Base-by-base conservation (phyloP, 2,329 filamentous ascomycete species). In the Atkinsonella texensis region DNA sequence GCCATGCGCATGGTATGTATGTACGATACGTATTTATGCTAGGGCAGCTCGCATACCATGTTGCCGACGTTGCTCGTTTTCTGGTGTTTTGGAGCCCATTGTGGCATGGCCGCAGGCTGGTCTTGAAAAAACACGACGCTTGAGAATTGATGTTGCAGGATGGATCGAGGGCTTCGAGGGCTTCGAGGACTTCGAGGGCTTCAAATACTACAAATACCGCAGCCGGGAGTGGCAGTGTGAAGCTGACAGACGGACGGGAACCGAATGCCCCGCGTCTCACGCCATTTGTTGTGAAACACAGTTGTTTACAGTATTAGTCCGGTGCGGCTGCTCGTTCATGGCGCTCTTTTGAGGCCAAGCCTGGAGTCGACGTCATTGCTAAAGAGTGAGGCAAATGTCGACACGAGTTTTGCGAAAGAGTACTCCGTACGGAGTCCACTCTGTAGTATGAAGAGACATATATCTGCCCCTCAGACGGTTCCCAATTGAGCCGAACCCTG, bases 51-150 rank as follows among this genome's bases (percentile, higher is more conserved):
- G 33, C 44, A 28, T 51, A 54, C 53, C 51, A 41, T 52, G 23
- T 18, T 48, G 35, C 41, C 45, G 44, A 46, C 44, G 31, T 4
- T 52, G 13, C 18, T 54, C 53, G 32, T 53, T 38, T n/a, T 53
- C 53, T 31, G 48, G 43, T 15, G 53, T 60, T 35, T 50, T 46
- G 23, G 46, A 46, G 38, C 51, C 42, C 43, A 53, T 53, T 11
- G 23, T 51, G 39, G 52, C 52, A 53, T 53, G 51, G 32, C 46
- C 20, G 20, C 12, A 43, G 32, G 41, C 39, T 32, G 17, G 5
- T 31, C 11, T 38, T 15, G 11, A 15, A 15, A 15, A 38, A 38
- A 38, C 2, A 15, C 11, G 4, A 4, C 15, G 35, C 35, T 38
- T 38, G 11, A 15, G n/a, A 2, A 18, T 42, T 42, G 40, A 12